A percentile compares a stretch with the other conserved stretches of the same genome.
Evolutionary conservation across 441 rosid species (phyloP).

Genomic region (Pelargonium myrrhifolium): DNA sequence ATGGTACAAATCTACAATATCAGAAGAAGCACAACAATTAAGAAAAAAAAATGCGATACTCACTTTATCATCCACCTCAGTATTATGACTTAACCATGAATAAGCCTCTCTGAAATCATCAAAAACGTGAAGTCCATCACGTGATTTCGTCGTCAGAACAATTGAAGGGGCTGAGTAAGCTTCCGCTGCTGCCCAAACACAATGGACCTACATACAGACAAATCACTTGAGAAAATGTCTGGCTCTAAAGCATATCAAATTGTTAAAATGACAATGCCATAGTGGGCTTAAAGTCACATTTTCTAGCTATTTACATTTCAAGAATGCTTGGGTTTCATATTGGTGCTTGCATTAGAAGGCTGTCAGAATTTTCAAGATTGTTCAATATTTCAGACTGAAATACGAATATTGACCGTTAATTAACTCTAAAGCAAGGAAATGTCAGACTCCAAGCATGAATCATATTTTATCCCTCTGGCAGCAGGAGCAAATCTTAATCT

Average conservation of each 20-base stretch:
- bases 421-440: neutral
- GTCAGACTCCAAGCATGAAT: neutral
- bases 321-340: neutral
- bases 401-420: neutral
- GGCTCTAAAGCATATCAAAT: neutral
- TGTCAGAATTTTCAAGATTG: too few species aligned
- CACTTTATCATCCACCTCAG: conserved; percentile 97
- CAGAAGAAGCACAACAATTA: neutral
- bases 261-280: neutral
- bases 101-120: conserved; percentile 99
- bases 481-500: neutral
- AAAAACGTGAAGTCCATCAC: conserved; percentile 81
- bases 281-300: neutral
- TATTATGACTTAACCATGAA: conserved; percentile 92
- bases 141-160: conserved; percentile 71
- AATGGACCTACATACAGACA: conserved; percentile 65
- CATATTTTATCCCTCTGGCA: neutral
- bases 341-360: too few species aligned
- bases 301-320: neutral
- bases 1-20: neutral
- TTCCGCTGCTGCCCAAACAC: conserved; percentile 99
- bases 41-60: conserved; percentile 20
- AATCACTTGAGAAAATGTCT: conserved; percentile 11
- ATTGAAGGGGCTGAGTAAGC: conserved; percentile 99
- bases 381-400: conserved; percentile 3